Conservation (phyloP, 352 stramenopile species). For the Phytopythium litorale region DNA sequence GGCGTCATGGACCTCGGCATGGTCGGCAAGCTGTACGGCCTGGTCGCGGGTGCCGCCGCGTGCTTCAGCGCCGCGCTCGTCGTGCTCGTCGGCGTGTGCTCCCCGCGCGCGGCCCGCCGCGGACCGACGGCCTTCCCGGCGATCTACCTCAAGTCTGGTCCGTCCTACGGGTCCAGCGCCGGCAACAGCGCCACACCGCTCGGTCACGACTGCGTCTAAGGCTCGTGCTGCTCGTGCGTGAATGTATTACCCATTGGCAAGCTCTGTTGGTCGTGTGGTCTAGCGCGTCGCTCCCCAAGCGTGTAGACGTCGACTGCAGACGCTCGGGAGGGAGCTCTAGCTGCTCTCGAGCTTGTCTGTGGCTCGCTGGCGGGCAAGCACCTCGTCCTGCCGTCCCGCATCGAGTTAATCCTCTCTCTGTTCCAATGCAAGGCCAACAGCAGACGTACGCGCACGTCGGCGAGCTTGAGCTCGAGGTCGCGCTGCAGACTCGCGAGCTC, state of each 20-base stretch:
- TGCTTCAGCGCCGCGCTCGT: slow-evolving; percentile 40
- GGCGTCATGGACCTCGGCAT: slow-evolving; percentile 58
- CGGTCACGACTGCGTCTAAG: slow-evolving; percentile 2
- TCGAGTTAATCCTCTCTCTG: too few species aligned
- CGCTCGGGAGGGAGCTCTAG: not conserved
- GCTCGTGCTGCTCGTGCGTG: not conserved
- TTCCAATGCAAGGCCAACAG: too few species aligned
- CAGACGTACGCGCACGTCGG: slow-evolving; percentile 36
- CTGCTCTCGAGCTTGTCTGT: not conserved
- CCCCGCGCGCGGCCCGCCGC: slow-evolving; percentile 9
- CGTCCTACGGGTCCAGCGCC: slow-evolving; percentile 22
- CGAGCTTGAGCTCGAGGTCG: slow-evolving; percentile 51
- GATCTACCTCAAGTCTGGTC: slow-evolving; percentile 14
- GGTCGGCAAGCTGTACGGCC: slow-evolving; percentile 32
- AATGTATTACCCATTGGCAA: not conserved
- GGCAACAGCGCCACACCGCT: slow-evolving; percentile 1
- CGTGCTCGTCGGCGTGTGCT: slow-evolving; percentile 26
- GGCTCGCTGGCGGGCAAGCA: not conserved
- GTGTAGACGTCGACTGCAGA: not conserved
- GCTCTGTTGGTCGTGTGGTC: not conserved
- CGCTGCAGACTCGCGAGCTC: slow-evolving; percentile 44
- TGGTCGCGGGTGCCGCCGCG: slow-evolving; percentile 28
- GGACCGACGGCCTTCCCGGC: slow-evolving; percentile 12
- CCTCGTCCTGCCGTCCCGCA: not conserved
- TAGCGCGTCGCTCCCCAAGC: not conserved